Percentiles rank a stretch among this genome's conserved stretches.
Conservation (phyloP, 1,284 basidiomycete genomes). For the Sphaerobolus stellatus region DNA sequence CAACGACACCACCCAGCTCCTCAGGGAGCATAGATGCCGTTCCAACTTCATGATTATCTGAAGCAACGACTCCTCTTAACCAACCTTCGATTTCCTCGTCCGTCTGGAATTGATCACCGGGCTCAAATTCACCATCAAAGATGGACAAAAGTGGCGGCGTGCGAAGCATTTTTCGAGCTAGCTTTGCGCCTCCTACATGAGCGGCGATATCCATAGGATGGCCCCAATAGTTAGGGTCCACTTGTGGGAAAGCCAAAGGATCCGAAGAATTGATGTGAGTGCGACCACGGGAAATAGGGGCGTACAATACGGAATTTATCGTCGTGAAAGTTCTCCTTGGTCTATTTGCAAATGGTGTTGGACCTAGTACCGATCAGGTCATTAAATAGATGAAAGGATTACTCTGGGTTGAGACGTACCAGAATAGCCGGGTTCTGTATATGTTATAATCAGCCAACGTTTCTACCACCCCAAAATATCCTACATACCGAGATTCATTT, state of each 20-base stretch:
- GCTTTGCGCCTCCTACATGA: conserved; percentile 14
- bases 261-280: conserved; percentile 16
- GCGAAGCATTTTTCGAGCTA: conserved; percentile 12
- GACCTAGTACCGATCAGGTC: neutral
- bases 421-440: conserved; percentile 17
- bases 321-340: conserved; percentile 17
- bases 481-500: conserved; percentile 15
- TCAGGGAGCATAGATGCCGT: conserved; percentile 54
- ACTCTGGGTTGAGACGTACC: neutral
- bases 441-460: too few species aligned
- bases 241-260: conserved; percentile 3
- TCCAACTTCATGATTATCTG: conserved; percentile 31
- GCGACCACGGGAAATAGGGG: conserved; percentile 20
- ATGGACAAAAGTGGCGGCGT: conserved; percentile 8
- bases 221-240: conserved; percentile 16
- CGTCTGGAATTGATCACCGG: conserved; percentile 1
- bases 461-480: too few species aligned
- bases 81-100: conserved; percentile 13
- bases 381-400: neutral
- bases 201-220: conserved; percentile 19
- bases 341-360: conserved; percentile 11
- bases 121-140: conserved; percentile 16
- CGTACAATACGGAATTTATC: conserved; percentile 16
- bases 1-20: conserved; percentile 54
- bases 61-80: conserved; percentile 7